phyloP scores from a whole-genome alignment of 352 stramenopile species.

The Phytopythium oedochilum region DNA sequence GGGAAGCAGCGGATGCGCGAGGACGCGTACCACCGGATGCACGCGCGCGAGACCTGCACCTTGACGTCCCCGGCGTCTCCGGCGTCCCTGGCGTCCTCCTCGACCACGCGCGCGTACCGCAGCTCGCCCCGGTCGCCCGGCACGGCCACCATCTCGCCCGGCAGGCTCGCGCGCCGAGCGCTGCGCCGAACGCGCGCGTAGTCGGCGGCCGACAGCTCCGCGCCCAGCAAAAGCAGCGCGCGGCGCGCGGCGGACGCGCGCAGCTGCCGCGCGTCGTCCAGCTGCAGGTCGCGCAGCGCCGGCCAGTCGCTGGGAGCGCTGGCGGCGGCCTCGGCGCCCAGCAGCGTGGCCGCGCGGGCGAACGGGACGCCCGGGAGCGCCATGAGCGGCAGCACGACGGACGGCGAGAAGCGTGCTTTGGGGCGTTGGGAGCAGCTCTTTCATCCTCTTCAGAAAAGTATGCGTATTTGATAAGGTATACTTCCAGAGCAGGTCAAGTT shows the following conservation, averaged over 20 bases:
- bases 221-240: constrained; percentile 21
- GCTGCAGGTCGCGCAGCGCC: constrained; percentile 4
- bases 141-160: constrained; percentile 49
- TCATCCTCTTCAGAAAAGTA: too few species aligned
- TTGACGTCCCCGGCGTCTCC: constrained; percentile 22
- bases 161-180: constrained; percentile 30
- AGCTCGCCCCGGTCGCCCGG: constrained; percentile 17
- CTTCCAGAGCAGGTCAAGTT: too few species aligned
- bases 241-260: constrained; percentile 17
- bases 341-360: not conserved
- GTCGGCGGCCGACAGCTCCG: constrained; percentile 27
- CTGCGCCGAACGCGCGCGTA: constrained; percentile 17
- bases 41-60: constrained; percentile 31
- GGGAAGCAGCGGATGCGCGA: constrained; percentile 54
- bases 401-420: too few species aligned
- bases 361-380: not conserved
- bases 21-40: constrained; percentile 32
- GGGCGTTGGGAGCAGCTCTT: too few species aligned
- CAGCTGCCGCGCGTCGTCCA: constrained; percentile 5
- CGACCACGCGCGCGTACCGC: constrained; percentile 31
- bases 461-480: too few species aligned
- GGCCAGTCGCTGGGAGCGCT: not conserved
- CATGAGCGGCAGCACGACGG: too few species aligned
- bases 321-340: not conserved
- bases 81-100: constrained; percentile 15